These are phyloP conservation scores for Pseudocercospora musae DNA, from an alignment of 2,329 filamentous ascomycete species.

Conservation along the genomic window DNA sequence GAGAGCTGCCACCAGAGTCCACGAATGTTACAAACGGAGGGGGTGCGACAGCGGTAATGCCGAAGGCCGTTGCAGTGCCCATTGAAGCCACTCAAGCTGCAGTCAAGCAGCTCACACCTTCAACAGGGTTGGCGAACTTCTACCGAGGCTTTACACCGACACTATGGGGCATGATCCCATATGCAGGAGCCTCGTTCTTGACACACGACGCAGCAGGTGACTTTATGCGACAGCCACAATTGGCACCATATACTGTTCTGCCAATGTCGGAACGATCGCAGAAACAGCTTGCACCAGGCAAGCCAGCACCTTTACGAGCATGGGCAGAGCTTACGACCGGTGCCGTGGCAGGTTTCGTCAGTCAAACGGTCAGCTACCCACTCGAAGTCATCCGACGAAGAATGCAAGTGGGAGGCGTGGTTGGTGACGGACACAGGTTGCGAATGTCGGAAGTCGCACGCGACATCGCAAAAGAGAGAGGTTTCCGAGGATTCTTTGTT, in stretches of 20 bases:
- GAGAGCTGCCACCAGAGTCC: constrained; percentile 57
- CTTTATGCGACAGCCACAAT: constrained; percentile 64
- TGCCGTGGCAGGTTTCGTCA: constrained; percentile 80
- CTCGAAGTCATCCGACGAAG: constrained; percentile 86
- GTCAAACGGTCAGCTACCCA: constrained; percentile 89
- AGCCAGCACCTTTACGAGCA: constrained; percentile 70
- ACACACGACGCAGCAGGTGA: constrained; percentile 91
- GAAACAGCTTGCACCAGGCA: constrained; percentile 41
- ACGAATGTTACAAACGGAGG: constrained; percentile 10
- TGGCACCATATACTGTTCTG: constrained; percentile 73
- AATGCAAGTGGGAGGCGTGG: constrained; percentile 95
- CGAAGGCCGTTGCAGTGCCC: constrained; percentile 38
- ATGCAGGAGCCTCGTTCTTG: constrained; percentile 92
- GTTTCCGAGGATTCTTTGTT: constrained; percentile 81
- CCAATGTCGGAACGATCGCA: constrained; percentile 51
- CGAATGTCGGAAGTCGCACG: constrained; percentile 73
- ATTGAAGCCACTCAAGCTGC: constrained; percentile 43
- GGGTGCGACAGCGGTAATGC: constrained; percentile 7
- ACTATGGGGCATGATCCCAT: constrained; percentile 90
- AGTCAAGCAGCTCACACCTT: constrained; percentile 56
- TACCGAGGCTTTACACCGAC: constrained; percentile 93
- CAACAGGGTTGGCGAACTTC: constrained; percentile 77
- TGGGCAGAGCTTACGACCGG: constrained; percentile 86
- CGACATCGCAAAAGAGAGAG: constrained; percentile 72
- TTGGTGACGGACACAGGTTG: constrained; percentile 80